Evolutionary conservation across 305 asterid species (phyloP), one percentile per base, ranked within the genome.

Genomic region (Fraxinus platypoda): DNA sequence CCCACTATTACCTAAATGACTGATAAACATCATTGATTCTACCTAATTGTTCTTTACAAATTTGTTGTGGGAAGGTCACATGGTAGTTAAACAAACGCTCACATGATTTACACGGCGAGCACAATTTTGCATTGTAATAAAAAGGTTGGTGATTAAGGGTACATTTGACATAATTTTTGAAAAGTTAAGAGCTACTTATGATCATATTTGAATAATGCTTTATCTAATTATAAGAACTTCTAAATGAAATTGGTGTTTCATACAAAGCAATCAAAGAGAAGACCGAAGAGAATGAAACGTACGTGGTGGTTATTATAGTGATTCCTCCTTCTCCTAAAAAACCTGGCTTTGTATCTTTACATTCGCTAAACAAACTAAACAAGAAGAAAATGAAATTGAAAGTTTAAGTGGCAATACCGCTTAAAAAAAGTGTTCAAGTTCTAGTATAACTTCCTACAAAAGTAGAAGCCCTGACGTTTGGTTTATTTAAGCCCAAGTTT

Each of bases 201-300:
- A 43, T 0, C 5, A 12, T 43, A 0, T 43, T 43, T 43, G 5
- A 43, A 43, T 43, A 43, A 43, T 12, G 54, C 4, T 12, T 43
- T 43, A 13, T 11, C 1, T 43, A 41, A 41, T 9, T 41, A 8
- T 43, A 12, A 43, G n/a, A 43, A 43, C n/a, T 43, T 43, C 1
- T 43, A 43, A 2, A 43, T 43, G 54, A 43, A 43, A 43, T 3
- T 43, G n/a, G 6, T 12, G 0, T 43, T 43, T 43, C 54, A 12
- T 43, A 12, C 17, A 4, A 37, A 43, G 31, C 68, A 4, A 75
- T 43, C 8, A 74, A 41, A 34, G 8, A 75, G 6, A 41, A 38
- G 17, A n/a, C 41, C 19, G 64, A 75, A 75, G 25, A 75, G 37
- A 76, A 43, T 76, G 79, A 43, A 46, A 76, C 7, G 79, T 38